Evolutionary conservation across 306 rosid species (phyloP).

Genomic region (peach (Prunus persica)): Prunus_persica_NCBIv2 NC_034015.1:9866001-9866500

Average conservation of each 20-base stretch:
- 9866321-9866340: neutral
- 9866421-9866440: constrained; percentile 62
- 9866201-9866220: neutral
- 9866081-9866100: constrained; percentile 74
- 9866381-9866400: constrained; percentile 46
- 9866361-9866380: constrained; percentile 39
- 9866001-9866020: constrained; percentile 99
- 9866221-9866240: neutral
- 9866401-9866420: constrained; percentile 63
- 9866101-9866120: constrained; percentile 95
- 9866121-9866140: constrained; percentile 95
- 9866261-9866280: neutral
- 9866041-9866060: constrained; percentile 47
- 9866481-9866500: constrained; percentile 4
- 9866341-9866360: constrained; percentile 2
- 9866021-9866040: constrained; percentile 95
- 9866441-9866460: constrained; percentile 57
- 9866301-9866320: neutral
- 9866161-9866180: constrained; percentile 56
- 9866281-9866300: neutral
- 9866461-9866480: constrained; percentile 47
- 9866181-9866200: constrained; percentile 15
- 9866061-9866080: constrained; percentile 41
- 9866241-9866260: neutral
- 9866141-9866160: constrained; percentile 60